phyloP scores from a whole-genome alignment of 2,329 filamentous ascomycete species.

The Elsinoe perseae region DNA sequence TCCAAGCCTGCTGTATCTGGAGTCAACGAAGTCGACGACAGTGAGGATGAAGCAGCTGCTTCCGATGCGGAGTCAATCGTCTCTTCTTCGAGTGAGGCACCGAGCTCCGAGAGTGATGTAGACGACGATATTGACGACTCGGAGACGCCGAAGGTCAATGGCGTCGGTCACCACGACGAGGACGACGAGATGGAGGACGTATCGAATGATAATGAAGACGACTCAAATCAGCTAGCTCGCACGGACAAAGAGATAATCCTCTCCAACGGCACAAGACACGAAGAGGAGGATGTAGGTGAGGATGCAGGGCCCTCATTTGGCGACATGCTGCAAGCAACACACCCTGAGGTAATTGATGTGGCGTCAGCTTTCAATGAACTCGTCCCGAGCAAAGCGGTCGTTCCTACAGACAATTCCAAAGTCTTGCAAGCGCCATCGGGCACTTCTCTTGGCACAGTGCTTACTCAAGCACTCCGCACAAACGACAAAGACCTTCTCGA shows the following conservation, averaged over 20 bases:
- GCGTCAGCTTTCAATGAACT: constrained; percentile 45
- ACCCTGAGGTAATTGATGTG: constrained; percentile 69
- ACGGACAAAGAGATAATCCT: neutral
- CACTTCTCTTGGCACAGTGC: constrained; percentile 81
- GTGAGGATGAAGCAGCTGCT: constrained; percentile 35
- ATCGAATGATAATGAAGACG: constrained; percentile 26
- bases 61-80: constrained; percentile 38
- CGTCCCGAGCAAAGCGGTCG: constrained; percentile 38
- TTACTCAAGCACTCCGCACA: constrained; percentile 84
- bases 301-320: constrained; percentile 67
- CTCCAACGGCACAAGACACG: constrained; percentile 1
- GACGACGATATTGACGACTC: constrained; percentile 25
- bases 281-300: constrained; percentile 25
- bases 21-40: constrained; percentile 39
- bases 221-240: constrained; percentile 19
- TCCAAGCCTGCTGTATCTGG: constrained; percentile 48
- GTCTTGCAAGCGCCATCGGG: constrained; percentile 57
- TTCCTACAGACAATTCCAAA: constrained; percentile 36
- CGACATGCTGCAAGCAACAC: constrained; percentile 66
- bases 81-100: constrained; percentile 26
- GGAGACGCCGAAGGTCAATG: constrained; percentile 18
- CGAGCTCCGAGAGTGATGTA: constrained; percentile 27
- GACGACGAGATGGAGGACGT: constrained; percentile 22
- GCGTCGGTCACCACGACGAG: constrained; percentile 23
- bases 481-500: constrained; percentile 87